Evolutionary conservation across 2,329 filamentous ascomycete genomes (phyloP), one percentile per base, ranked within the genome.

Genomic region (Sarocladium oryzae): DNA sequence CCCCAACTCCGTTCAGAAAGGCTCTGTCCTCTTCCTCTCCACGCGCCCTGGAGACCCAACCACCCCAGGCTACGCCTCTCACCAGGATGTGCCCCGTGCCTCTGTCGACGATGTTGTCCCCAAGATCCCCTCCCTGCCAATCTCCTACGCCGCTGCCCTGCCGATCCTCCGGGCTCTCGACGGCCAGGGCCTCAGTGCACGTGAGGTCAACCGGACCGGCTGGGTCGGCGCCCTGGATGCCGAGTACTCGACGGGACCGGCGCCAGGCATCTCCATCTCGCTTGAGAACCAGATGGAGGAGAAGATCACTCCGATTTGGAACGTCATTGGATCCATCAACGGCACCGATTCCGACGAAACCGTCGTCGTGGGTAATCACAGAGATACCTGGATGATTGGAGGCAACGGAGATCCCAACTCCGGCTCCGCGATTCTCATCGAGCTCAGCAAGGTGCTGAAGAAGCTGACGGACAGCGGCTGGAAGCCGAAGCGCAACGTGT

Each of bases 391-490:
- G 88, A 84, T 90, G 63, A 80, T 85, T 41, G 88, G 89, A n/a
- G 88, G 89, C 21, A 87, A 88, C n/a, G 86, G 79, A 3, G 88
- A 93, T 57, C 89, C 89, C 0, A 91, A 91, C 67, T 88, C 85
- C 54, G 89, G 89, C 49, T 88, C 85, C 8, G 86, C 89, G 1
- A 81, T 85, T 2, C 69, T 93, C 15, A 86, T 89, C 48, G 88
- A 93, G 60, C 78, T 92, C 2, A 78, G 88, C 38, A 78, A 84
- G 45, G 82, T 82, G 10, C 87, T 92, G 57, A 86, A 86, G 4
- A 72, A 79, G 52, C 84, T 89, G 7, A 67, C 88, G 1, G 74
- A 81, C 11, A 75, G 76, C n/a, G 88, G 88, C 8, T 95, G 89
- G 89, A 86, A 84, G 61, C 89, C 89, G 0, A 76, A 84, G 51